A percentile compares a stretch with the other conserved stretches of the same genome.
Conservation (phyloP, 352 stramenopile species). For the Globisporangium canariense region DNA sequence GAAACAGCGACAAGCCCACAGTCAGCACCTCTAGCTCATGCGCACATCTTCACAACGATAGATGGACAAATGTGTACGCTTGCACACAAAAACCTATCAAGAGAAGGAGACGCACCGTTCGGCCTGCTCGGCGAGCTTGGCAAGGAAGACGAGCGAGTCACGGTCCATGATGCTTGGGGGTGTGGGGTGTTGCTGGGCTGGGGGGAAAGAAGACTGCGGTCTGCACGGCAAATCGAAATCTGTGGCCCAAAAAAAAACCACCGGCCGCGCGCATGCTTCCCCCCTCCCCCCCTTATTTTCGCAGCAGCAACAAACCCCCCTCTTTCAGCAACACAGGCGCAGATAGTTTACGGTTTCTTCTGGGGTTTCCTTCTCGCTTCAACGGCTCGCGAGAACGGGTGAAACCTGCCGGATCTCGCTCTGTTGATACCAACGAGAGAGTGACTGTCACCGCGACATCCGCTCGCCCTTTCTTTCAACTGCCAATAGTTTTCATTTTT, state of each 20-base stretch:
- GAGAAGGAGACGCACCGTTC: slow-evolving; percentile 44
- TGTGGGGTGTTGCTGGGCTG: not conserved
- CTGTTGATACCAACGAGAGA: not conserved
- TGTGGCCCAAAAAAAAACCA: slow-evolving; percentile 38
- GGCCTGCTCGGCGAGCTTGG: slow-evolving; percentile 79
- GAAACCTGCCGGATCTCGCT: not conserved
- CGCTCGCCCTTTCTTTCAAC: not conserved
- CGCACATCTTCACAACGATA: not conserved
- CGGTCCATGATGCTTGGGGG: slow-evolving; percentile 50
- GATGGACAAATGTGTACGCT: not conserved
- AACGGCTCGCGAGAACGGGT: not conserved
- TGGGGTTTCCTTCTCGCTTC: slow-evolving; percentile 2
- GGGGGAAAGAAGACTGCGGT: slow-evolving; percentile 26
- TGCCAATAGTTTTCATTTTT: not conserved
- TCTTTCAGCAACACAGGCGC: not conserved
- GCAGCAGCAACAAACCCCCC: not conserved
- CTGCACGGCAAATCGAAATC: slow-evolving; percentile 53
- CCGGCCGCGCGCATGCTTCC: not conserved
- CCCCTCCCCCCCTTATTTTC: too few relatives aligned
- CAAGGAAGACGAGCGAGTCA: slow-evolving; percentile 77
- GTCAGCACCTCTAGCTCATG: not conserved
- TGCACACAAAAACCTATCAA: not conserved
- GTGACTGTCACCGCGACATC: not conserved
- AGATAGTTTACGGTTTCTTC: not conserved
- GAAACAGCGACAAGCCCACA: not conserved